Conservation (phyloP, 805 yeast species). For the Saccharomycopsis schoenii region DNA sequence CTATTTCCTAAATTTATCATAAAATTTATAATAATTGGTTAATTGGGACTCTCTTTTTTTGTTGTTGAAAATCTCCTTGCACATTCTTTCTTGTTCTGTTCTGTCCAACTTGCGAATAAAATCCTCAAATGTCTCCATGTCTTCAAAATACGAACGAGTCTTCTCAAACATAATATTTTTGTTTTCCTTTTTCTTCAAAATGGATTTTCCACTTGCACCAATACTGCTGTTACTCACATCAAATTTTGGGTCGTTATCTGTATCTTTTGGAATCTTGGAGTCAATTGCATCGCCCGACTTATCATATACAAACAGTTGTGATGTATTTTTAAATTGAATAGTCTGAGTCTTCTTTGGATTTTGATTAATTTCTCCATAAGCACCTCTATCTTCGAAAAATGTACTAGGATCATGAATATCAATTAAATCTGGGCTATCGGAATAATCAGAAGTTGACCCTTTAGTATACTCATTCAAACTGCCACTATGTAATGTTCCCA, state of each 20-base stretch:
- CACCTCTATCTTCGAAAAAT: not conserved
- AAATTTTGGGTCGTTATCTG: not conserved
- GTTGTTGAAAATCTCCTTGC: conserved; percentile 10
- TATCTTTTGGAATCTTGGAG: not conserved
- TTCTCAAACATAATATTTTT: conserved; percentile 11
- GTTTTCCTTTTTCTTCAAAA: conserved; percentile 15
- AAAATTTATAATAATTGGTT: conserved; percentile 12
- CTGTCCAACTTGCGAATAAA: conserved; percentile 15
- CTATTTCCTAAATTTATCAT: not conserved
- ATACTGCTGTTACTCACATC: not conserved
- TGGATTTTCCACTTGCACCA: conserved; percentile 5
- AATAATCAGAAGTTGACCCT: not conserved
- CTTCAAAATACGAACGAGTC: conserved; percentile 16
- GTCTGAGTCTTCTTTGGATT: not conserved
- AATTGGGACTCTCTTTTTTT: conserved; percentile 15
- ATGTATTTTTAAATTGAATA: conserved; percentile 13
- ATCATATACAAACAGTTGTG: conserved; percentile 14
- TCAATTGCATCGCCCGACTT: not conserved
- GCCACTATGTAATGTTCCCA: conserved; percentile 5
- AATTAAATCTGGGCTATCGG: not conserved
- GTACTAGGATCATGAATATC: conserved; percentile 2
- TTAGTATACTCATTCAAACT: not conserved
- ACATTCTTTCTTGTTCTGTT: conserved; percentile 14
- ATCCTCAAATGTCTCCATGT: conserved; percentile 14
- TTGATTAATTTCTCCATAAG: not conserved